Base-by-base conservation (phyloP, 176 grass and related monocot species). In the Carex kokanica region DNA sequence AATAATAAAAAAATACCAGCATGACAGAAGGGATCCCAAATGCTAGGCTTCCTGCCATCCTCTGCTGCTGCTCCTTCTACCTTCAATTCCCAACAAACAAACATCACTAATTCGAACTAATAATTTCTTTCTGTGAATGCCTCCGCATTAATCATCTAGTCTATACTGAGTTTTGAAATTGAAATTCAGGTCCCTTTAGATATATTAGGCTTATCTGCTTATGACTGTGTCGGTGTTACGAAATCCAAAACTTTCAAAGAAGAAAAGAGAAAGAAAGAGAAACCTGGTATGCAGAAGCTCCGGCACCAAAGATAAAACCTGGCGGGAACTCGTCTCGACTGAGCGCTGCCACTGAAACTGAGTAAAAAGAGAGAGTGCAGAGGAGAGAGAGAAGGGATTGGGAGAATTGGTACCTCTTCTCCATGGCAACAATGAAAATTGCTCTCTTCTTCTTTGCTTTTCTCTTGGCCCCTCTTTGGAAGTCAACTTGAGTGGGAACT, bases 271-370 rank as follows among this genome's bases (percentile, higher is more conserved):
- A 25, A 25, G 25, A 25, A 25, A 25, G 25, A 25, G 9, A 12
- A 6, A 94, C 92, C 92, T 94, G 92, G 85, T 89, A 94, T 17
- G 92, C 92, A 2, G 91, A 94, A 69, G 89, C 78, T 66, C 91
- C 91, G 82, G 83, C 89, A 78, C 91, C 91, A 63, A 94, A 94
- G 74, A 94, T 55, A 68, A 94, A 94, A 2, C 87, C 82, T 12
- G 68, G 16, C 0, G 89, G 92, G 82, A 91, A 94, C 59, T 91
- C 92, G 4, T 59, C 38, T 54, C 51, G 79, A 78, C 89, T 89
- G 84, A 94, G 81, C 8, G 60, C 73, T 7, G 81, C 24, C 27
- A 61, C 57, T 7, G 41, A 63, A 81, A 81, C 58, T 51, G 32
- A 45, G 38, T n/a, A 63, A 16, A 81, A 16, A 64, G 25, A 64